Evolutionary conservation across 1,139 yeast species (phyloP).

Genomic region (Sugiyamaella neomexicana): DNA sequence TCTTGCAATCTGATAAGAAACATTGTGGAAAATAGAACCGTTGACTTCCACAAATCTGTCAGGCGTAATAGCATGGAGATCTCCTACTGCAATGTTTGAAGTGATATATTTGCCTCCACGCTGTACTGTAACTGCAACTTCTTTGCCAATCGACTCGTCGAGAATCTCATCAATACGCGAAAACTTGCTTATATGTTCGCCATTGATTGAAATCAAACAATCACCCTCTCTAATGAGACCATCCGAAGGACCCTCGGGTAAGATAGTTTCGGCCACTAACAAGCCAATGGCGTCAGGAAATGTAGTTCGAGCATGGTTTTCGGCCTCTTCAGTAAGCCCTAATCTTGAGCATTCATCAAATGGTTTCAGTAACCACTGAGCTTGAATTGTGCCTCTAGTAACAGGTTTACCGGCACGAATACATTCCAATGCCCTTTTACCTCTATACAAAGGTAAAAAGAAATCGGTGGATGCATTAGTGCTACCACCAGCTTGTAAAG

Average conservation of each 20-base stretch:
- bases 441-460: conserved; percentile 83
- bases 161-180: conserved; percentile 81
- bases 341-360: conserved; percentile 87
- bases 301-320: conserved; percentile 60
- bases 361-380: conserved; percentile 84
- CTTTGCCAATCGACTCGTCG: conserved; percentile 66
- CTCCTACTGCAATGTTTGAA: conserved; percentile 60
- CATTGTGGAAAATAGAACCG: conserved; percentile 82
- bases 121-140: conserved; percentile 61
- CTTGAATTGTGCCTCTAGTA: conserved; percentile 85
- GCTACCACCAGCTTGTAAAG: conserved; percentile 92
- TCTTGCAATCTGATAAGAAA: conserved; percentile 88
- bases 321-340: conserved; percentile 77
- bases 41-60: conserved; percentile 75
- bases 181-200: conserved; percentile 63
- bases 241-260: conserved; percentile 89
- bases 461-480: conserved; percentile 91
- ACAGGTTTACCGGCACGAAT: conserved; percentile 60
- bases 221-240: conserved; percentile 80
- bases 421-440: conserved; percentile 75
- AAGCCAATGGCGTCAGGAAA: conserved; percentile 81
- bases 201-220: conserved; percentile 72
- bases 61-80: conserved; percentile 82
- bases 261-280: conserved; percentile 76
- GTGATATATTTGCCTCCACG: conserved; percentile 66